Evolutionary conservation across 306 rosid genomes (phyloP).

Genomic region (Quercus variabilis): DNA sequence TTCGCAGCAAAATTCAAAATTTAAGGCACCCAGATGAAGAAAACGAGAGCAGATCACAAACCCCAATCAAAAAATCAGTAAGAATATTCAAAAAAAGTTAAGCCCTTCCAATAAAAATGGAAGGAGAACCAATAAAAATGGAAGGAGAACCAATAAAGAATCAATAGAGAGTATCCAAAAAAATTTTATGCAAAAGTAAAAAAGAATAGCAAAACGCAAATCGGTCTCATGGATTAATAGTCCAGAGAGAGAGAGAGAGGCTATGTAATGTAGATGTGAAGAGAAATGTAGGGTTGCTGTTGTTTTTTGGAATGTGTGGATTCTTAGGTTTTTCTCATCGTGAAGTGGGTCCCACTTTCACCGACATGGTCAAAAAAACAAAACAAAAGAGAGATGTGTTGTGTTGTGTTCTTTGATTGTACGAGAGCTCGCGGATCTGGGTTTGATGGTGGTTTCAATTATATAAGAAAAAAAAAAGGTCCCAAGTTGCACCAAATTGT

Average conservation of each 20-base stretch:
- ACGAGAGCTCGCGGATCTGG: slow-evolving; percentile 10
- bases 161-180: not conserved
- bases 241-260: not conserved
- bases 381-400: not conserved
- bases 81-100: not conserved
- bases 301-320: not conserved
- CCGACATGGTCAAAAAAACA: not conserved
- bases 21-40: slow-evolving; percentile 10
- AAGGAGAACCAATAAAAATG: too few species aligned
- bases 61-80: not conserved
- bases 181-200: not conserved
- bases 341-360: slow-evolving; percentile 17
- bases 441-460: not conserved
- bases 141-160: too few species aligned
- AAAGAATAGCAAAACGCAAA: not conserved
- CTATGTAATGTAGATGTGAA: not conserved
- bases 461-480: too few species aligned
- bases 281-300: not conserved
- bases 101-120: too few species aligned
- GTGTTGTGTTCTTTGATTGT: not conserved
- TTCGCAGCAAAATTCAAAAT: not conserved
- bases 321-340: not conserved
- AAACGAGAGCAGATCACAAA: not conserved
- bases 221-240: not conserved
- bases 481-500: too few species aligned